Percentiles rank a stretch among this genome's conserved stretches.
These are phyloP conservation scores for Theileria sp. DNA, from an alignment of 169 alveolate genomes.

Conservation along the genomic window DNA sequence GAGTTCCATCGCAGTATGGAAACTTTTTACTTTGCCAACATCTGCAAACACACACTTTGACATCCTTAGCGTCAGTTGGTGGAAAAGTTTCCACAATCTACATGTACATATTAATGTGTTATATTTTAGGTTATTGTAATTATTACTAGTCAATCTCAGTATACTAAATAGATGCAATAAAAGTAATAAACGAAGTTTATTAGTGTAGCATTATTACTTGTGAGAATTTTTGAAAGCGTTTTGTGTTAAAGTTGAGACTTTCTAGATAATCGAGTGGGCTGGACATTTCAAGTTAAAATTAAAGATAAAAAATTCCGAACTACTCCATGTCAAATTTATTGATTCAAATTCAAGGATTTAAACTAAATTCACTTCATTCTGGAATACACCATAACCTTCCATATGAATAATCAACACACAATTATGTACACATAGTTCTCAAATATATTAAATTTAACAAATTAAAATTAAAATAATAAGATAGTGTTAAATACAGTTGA, in stretches of 20 bases:
- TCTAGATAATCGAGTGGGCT: slow-evolving; percentile 73
- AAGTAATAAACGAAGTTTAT: neutral
- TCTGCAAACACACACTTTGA: slow-evolving; percentile 75
- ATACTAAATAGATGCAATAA: neutral
- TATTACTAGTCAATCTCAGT: neutral
- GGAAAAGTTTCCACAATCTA: slow-evolving; percentile 52
- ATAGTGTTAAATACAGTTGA: too few species aligned
- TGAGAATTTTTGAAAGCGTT: slow-evolving; percentile 67
- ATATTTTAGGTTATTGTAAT: neutral
- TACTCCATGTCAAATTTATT: neutral
- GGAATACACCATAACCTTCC: neutral
- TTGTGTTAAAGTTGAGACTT: slow-evolving; percentile 70
- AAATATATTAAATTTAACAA: too few species aligned
- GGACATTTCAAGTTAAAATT: slow-evolving; percentile 37
- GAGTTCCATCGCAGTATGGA: slow-evolving; percentile 85
- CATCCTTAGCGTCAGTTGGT: slow-evolving; percentile 69
- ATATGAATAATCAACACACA: neutral
- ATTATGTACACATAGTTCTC: neutral
- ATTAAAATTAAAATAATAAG: too few species aligned
- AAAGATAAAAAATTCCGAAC: neutral
- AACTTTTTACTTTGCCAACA: slow-evolving; percentile 84
- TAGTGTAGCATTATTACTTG: slow-evolving; percentile 52
- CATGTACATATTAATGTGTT: neutral
- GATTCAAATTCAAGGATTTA: neutral
- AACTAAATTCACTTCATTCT: neutral